Evolutionary conservation across 2,329 filamentous ascomycete genomes (phyloP).

Genomic region (Gaeumannomyces tritici): DNA sequence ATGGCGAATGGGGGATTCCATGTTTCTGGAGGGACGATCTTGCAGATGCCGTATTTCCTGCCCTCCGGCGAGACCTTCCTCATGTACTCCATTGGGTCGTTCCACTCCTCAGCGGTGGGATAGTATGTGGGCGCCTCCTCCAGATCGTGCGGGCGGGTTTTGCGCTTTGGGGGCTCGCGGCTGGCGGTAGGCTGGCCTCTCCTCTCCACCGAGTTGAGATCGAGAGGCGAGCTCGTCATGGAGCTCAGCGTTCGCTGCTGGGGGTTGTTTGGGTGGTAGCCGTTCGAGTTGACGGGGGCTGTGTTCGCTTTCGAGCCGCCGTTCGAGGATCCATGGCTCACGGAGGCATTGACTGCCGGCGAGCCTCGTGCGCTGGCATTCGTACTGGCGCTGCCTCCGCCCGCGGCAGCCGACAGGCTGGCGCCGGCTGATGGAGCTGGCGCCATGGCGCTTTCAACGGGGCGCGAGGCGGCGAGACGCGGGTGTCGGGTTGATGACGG

Average conservation of each 20-base stretch:
- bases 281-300: conserved; percentile 42
- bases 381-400: conserved; percentile 16
- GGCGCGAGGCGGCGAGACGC: neutral
- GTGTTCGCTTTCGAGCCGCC: conserved; percentile 34
- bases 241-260: conserved; percentile 46
- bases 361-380: conserved; percentile 44
- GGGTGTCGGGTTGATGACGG: neutral
- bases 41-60: conserved; percentile 81
- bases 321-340: conserved; percentile 21
- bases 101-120: conserved; percentile 89
- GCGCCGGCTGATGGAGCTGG: neutral
- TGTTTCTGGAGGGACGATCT: conserved; percentile 84
- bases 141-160: conserved; percentile 72
- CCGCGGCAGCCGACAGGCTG: neutral
- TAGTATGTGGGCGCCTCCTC: conserved; percentile 84
- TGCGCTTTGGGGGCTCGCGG: conserved; percentile 67
- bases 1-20: conserved; percentile 97
- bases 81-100: conserved; percentile 88
- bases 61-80: conserved; percentile 84
- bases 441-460: neutral
- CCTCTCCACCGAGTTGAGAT: conserved; percentile 84
- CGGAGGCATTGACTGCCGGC: conserved; percentile 30
- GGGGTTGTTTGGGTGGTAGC: conserved; percentile 39
- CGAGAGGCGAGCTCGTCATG: conserved; percentile 55
- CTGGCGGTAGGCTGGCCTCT: conserved; percentile 71